These are phyloP conservation scores for Beauveria medogensis DNA, from an alignment of 2,329 filamentous ascomycete species.

Conservation along the genomic window DNA sequence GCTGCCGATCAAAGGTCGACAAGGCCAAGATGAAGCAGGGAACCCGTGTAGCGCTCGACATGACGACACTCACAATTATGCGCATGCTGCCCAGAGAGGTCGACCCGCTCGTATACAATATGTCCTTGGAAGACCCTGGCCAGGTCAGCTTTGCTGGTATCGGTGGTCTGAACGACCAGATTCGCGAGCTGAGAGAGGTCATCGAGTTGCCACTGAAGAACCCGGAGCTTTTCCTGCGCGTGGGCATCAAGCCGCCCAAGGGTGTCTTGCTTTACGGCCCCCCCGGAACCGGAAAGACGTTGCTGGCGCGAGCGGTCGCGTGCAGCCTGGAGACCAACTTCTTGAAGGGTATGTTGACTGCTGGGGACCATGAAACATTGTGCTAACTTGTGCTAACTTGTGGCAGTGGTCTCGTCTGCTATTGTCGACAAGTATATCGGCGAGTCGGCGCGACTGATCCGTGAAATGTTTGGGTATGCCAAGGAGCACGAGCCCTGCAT, in stretches of 20 bases:
- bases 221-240: constrained; percentile 90
- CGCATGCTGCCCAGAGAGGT: constrained; percentile 98
- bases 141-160: constrained; percentile 98
- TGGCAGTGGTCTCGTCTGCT: constrained; percentile 85
- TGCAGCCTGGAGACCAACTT: constrained; percentile 98
- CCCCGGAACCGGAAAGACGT: constrained; percentile 92
- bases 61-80: constrained; percentile 99
- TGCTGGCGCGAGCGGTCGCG: constrained; percentile 88
- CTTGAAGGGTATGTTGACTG: constrained; percentile 64
- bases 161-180: constrained; percentile 95
- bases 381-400: constrained; percentile 12
- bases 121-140: constrained; percentile 96
- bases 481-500: constrained; percentile 99
- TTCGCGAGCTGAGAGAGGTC: constrained; percentile 91
- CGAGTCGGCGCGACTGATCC: constrained; percentile 91
- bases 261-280: constrained; percentile 94
- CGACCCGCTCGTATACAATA: constrained; percentile 98
- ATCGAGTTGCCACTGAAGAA: constrained; percentile 98
- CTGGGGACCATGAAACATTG: constrained; percentile 5
- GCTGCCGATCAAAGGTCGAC: constrained; percentile 97
- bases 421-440: constrained; percentile 99
- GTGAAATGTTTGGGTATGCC: constrained; percentile 99
- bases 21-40: constrained; percentile 96
- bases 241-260: constrained; percentile 98
- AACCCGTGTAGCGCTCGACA: constrained; percentile 92